Percentiles rank a stretch among this genome's conserved stretches.
phyloP scores from a whole-genome alignment of 164 flowering plant genomes.

The Paratinospora sagittata region DNA sequence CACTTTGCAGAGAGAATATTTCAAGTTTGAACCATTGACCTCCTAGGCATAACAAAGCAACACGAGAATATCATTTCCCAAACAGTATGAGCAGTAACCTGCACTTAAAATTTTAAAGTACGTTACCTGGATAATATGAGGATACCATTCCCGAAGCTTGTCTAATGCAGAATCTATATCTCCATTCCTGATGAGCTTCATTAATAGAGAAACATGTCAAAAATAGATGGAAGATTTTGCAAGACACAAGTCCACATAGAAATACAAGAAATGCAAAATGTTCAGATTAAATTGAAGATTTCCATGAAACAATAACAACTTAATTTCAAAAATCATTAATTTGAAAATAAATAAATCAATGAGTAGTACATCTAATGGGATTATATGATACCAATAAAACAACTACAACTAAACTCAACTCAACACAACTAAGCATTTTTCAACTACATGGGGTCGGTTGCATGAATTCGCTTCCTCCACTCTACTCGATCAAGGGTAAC shows the following conservation, averaged over 20 bases:
- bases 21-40: background rate
- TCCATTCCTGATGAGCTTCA: conserved; percentile 84
- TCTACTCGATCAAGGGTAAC: no score
- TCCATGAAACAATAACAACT: background rate
- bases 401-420: no score
- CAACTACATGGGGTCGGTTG: no score
- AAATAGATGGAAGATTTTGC: background rate
- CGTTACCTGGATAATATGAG: conserved; percentile 76
- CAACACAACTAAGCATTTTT: no score
- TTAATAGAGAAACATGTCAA: conserved; percentile 16
- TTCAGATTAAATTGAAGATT: background rate
- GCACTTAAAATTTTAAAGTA: conserved; percentile 6
- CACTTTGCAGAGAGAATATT: background rate
- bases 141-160: conserved; percentile 77
- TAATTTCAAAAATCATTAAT: background rate
- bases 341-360: background rate
- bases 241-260: conserved; percentile 2
- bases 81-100: background rate
- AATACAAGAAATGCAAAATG: background rate
- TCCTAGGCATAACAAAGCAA: background rate
- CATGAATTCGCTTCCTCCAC: no score
- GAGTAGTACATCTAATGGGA: background rate
- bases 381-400: background rate
- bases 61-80: background rate
- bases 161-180: conserved; percentile 65